Percentiles rank a stretch among this genome's conserved stretches.
Conservation (phyloP, 305 asterid species). For the Solanum hybrid region DNA sequence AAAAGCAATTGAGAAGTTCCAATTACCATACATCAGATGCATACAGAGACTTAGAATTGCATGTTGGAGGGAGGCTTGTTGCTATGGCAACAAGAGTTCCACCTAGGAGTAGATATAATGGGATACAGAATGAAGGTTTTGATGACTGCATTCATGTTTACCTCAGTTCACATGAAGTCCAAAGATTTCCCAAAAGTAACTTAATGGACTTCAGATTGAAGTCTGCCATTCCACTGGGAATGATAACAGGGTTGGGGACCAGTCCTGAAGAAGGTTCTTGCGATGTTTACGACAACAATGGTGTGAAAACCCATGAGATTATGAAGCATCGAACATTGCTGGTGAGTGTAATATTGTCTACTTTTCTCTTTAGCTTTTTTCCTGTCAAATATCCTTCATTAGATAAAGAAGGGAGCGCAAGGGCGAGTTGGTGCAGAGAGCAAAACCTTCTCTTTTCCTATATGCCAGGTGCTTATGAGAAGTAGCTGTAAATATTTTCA, state of each 20-base stretch:
- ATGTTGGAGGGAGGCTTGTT: constrained; percentile 60
- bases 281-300: constrained; percentile 44
- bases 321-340: constrained; percentile 85
- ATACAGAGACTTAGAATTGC: constrained; percentile 62
- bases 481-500: neutral
- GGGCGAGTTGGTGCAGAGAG: neutral
- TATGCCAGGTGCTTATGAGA: neutral
- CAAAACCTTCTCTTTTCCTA: neutral
- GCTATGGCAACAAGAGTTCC: constrained; percentile 74
- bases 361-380: neutral
- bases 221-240: constrained; percentile 51
- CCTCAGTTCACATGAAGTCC: constrained; percentile 35
- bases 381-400: neutral
- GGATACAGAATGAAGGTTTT: constrained; percentile 25
- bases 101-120: constrained; percentile 26
- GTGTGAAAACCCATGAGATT: constrained; percentile 67
- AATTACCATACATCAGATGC: constrained; percentile 39
- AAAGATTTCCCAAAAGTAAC: constrained; percentile 12
- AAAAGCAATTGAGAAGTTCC: constrained; percentile 19
- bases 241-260: constrained; percentile 70
- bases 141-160: constrained; percentile 60
- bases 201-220: constrained; percentile 24
- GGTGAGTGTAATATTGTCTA: constrained; percentile 33
- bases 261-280: constrained; percentile 86
- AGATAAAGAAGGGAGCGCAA: neutral